Base-by-base conservation (phyloP, 768 basidiomycete species). In the Paxillus rubicundulus region DNA sequence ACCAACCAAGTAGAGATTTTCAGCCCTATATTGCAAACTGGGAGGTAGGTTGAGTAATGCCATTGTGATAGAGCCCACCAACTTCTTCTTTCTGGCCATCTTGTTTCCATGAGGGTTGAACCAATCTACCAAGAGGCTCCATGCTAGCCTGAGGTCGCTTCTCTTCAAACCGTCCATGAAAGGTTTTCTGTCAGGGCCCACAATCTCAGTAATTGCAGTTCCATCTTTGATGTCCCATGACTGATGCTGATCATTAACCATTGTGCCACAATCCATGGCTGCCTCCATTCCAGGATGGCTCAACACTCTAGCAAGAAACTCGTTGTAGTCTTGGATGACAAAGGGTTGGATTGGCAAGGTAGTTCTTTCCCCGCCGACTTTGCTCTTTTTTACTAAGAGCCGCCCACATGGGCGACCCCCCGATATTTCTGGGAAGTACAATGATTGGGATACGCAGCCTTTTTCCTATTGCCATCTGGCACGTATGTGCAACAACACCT, bases 1-100 rank as follows among this genome's bases (percentile, higher is more conserved):
- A 0, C 66, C 73, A 0, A 63, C 67, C 0, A 74, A 49, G 45
- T 66, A 77, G 45, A 77, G 57, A 55, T 79, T 75, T 38, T 75
- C 63, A 0, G 53, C 3, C 42, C 50, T 51, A 47, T 60, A 61
- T 2, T 36, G 33, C 16, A 53, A 42, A 27, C 47, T 47, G 1
- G 45, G 60, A 9, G 62, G 68, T 3, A 69, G 59, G 39, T 67
- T 69, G 2, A 68, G 49, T 0, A 60, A 53, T 0, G 34, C 41
- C 51, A 68, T 54, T 0, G 36, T 45, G 2, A 68, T 54, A 0
- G 43, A 58, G 4, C 57, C 52, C 2, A 56, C 44, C 13, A 50
- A 57, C 5, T 49, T 53, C 1, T 27, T 45, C 28, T 61, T 56
- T 17, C 60, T 54, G 5, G 62, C 55, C 38, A 47, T 59, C 41